Percentiles rank a stretch among this genome's conserved stretches.
Evolutionary conservation across 2,329 filamentous ascomycete species (phyloP).

Genomic region (Fusarium goolgardi): DNA sequence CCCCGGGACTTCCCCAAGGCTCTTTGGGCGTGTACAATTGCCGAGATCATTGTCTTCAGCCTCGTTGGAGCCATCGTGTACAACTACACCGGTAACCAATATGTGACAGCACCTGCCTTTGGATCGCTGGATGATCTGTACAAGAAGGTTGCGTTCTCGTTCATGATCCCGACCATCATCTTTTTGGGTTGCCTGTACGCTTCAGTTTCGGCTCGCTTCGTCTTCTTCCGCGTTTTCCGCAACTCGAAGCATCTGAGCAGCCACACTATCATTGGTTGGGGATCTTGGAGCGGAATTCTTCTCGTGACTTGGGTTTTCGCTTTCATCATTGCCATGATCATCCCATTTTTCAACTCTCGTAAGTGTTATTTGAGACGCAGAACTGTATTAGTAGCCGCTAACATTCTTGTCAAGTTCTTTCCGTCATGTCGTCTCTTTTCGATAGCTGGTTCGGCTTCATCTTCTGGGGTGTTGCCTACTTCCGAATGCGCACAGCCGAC

Average conservation of each 20-base stretch:
- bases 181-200: slow-evolving; percentile 93
- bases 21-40: slow-evolving; percentile 89
- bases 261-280: slow-evolving; percentile 86
- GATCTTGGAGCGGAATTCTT: slow-evolving; percentile 79
- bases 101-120: slow-evolving; percentile 89
- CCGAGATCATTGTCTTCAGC: slow-evolving; percentile 87
- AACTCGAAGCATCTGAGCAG: slow-evolving; percentile 81
- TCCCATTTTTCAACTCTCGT: slow-evolving; percentile 89
- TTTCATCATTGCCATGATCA: slow-evolving; percentile 91
- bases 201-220: slow-evolving; percentile 87
- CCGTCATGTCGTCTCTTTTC: slow-evolving; percentile 87
- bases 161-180: slow-evolving; percentile 95
- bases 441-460: slow-evolving; percentile 96
- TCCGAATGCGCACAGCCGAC: slow-evolving; percentile 78
- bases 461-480: slow-evolving; percentile 88
- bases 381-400: not conserved
- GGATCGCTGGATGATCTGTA: slow-evolving; percentile 82
- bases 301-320: slow-evolving; percentile 80
- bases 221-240: slow-evolving; percentile 91
- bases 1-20: slow-evolving; percentile 89
- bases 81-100: slow-evolving; percentile 88
- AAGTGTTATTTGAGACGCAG: slow-evolving; percentile 44
- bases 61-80: slow-evolving; percentile 85
- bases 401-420: slow-evolving; percentile 60
- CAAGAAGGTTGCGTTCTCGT: slow-evolving; percentile 90